Evolutionary conservation across 2,329 filamentous ascomycete species (phyloP).

Genomic region (Penicillium nordicum): DNA sequence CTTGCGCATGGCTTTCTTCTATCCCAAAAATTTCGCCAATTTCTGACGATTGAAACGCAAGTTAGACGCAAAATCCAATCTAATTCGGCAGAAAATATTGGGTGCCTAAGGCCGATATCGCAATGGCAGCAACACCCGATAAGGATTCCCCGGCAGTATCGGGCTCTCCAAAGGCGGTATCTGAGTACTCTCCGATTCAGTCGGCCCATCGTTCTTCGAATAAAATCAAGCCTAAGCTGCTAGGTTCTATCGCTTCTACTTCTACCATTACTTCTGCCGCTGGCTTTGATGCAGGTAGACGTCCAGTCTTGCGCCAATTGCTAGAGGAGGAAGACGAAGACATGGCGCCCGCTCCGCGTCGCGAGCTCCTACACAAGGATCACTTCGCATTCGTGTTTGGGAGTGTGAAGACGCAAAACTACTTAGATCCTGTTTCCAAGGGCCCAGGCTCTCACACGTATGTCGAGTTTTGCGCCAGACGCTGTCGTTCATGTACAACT

Average conservation of each 20-base stretch:
- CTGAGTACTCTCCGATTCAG: background rate
- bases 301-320: slow-evolving; percentile 12
- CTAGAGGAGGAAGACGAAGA: slow-evolving; percentile 13
- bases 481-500: background rate
- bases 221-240: background rate
- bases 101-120: background rate
- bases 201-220: background rate
- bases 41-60: no score
- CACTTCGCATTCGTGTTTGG: slow-evolving; percentile 66
- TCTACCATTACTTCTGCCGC: background rate
- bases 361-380: slow-evolving; percentile 56
- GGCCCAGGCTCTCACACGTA: slow-evolving; percentile 58
- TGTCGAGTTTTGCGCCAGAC: slow-evolving; percentile 32
- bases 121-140: background rate
- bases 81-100: background rate
- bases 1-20: background rate
- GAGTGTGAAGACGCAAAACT: slow-evolving; percentile 66
- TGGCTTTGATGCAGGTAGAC: slow-evolving; percentile 11
- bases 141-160: slow-evolving; percentile 7
- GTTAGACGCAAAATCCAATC: background rate
- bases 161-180: slow-evolving; percentile 1
- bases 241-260: background rate
- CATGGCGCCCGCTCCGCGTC: slow-evolving; percentile 41
- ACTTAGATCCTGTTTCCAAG: slow-evolving; percentile 60
- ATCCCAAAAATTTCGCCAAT: background rate